These are phyloP conservation scores for Apiospora kogelbergensis DNA, from an alignment of 2,329 filamentous ascomycete species.

Conservation along the genomic window DNA sequence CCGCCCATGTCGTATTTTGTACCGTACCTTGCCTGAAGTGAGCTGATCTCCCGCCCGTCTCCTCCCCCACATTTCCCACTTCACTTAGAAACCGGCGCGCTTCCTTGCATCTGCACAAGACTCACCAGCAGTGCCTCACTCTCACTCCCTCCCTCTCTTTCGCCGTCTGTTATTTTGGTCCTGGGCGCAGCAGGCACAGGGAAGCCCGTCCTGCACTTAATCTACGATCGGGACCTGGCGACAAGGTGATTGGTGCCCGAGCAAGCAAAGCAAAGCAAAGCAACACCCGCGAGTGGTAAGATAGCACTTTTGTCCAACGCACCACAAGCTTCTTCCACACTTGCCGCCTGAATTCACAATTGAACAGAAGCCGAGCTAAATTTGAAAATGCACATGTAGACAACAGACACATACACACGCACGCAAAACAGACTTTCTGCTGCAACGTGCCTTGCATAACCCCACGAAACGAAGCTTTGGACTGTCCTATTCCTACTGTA, in stretches of 20 bases:
- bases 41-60: conserved; percentile 4
- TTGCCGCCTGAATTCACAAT: background rate
- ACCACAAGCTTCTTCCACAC: conserved; percentile 4
- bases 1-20: background rate
- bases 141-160: background rate
- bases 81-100: background rate
- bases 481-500: background rate
- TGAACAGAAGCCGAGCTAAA: conserved; percentile 2
- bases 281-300: conserved; percentile 1
- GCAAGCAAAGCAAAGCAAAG: background rate
- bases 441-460: conserved; percentile 6
- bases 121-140: conserved; percentile 5
- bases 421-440: conserved; percentile 1
- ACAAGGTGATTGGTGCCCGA: background rate
- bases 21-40: background rate
- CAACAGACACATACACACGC: background rate
- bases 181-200: conserved; percentile 2
- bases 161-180: background rate
- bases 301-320: background rate
- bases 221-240: conserved; percentile 4
- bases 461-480: conserved; percentile 4
- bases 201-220: conserved; percentile 1
- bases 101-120: conserved; percentile 4
- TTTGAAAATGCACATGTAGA: conserved; percentile 6
- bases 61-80: conserved; percentile 3